phyloP scores from a whole-genome alignment of 257 asterid species.

The Forsythia suspensa region DNA sequence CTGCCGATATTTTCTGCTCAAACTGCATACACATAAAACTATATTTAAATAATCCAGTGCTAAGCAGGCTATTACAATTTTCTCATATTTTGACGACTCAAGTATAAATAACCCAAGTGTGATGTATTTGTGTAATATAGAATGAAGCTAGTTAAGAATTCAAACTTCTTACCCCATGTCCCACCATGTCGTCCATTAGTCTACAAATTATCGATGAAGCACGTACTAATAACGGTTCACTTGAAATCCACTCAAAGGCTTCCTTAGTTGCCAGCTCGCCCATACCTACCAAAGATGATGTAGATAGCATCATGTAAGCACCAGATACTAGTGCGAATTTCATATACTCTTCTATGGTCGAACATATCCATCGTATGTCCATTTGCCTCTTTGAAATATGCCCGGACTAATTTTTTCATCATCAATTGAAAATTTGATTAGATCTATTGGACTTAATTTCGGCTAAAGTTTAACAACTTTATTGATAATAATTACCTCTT shows the following conservation, averaged over 20 bases:
- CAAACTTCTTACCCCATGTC: neutral
- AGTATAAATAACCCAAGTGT: no score
- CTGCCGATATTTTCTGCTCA: neutral
- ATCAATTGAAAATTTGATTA: neutral
- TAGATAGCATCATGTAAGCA: neutral
- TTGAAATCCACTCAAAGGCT: conserved; percentile 33
- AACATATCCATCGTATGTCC: conserved; percentile 13
- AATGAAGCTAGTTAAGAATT: neutral
- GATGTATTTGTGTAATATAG: no score
- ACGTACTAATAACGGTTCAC: conserved; percentile 13
- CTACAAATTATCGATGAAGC: neutral
- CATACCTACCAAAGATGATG: conserved; percentile 30
- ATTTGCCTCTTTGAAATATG: conserved; percentile 25
- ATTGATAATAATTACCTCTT: conserved; percentile 6
- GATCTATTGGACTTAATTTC: neutral
- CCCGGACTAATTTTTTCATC: neutral
- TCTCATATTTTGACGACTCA: no score
- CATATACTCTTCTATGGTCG: neutral
- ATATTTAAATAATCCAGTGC: no score
- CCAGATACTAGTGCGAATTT: neutral
- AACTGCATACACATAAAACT: neutral
- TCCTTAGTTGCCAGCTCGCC: conserved; percentile 1
- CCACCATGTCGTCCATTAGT: neutral
- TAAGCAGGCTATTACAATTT: no score
- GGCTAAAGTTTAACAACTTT: neutral